Evolutionary conservation across 352 stramenopile genomes (phyloP).

Genomic region (Globisporangium splendens): DNA sequence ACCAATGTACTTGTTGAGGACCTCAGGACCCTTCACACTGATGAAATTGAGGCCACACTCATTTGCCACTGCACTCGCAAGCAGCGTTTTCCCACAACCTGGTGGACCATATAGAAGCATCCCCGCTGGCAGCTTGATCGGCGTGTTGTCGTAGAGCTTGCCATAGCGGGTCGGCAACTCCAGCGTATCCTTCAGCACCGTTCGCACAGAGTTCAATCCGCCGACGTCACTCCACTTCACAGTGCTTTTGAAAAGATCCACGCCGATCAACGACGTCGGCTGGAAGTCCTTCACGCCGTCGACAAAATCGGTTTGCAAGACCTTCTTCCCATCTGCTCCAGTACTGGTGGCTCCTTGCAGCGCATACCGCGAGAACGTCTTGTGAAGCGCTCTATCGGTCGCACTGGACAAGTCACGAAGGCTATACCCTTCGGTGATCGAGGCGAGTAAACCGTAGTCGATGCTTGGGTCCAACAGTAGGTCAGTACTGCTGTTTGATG

Average conservation of each 20-base stretch:
- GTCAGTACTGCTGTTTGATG: conserved; percentile 7
- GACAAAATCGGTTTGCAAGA: conserved; percentile 69
- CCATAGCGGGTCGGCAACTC: conserved; percentile 79
- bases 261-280: conserved; percentile 71
- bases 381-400: conserved; percentile 64
- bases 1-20: conserved; percentile 91
- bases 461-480: conserved; percentile 48
- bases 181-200: conserved; percentile 87
- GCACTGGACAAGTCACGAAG: conserved; percentile 73
- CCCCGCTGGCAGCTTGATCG: conserved; percentile 80
- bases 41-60: conserved; percentile 90
- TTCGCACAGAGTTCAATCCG: conserved; percentile 71
- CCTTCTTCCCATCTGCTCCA: conserved; percentile 5
- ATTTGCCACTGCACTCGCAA: conserved; percentile 84
- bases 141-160: conserved; percentile 79
- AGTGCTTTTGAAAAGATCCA: conserved; percentile 83
- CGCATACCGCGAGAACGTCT: conserved; percentile 47
- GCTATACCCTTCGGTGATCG: conserved; percentile 76
- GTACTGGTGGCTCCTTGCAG: not conserved
- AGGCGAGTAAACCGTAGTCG: conserved; percentile 57
- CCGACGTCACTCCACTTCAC: conserved; percentile 88
- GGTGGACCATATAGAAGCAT: conserved; percentile 89
- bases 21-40: conserved; percentile 87
- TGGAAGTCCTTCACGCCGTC: conserved; percentile 78
- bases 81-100: conserved; percentile 88